Percentiles rank a stretch among this genome's conserved stretches.
phyloP scores from a whole-genome alignment of 192 early-diverging fungal species.

The Kickxella alabastrina region DNA sequence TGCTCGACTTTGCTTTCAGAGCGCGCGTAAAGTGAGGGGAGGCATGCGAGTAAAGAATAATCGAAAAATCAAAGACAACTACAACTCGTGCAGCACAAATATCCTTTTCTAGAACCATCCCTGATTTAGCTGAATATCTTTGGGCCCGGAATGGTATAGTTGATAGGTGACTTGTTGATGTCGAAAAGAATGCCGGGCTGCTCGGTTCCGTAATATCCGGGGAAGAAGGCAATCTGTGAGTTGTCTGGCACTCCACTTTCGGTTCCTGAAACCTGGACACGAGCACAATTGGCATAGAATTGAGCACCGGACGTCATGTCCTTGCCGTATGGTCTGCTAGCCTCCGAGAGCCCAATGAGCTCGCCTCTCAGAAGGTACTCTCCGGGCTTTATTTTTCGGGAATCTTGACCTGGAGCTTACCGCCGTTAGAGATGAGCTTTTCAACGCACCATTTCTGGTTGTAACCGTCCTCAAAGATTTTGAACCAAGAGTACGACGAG shows the following conservation, averaged over 20 bases:
- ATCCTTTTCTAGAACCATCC: no score
- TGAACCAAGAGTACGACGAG: not conserved
- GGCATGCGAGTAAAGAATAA: no score
- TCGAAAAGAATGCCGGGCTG: slow-evolving; percentile 2
- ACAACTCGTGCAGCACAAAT: no score
- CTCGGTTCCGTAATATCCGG: not conserved
- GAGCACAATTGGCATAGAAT: slow-evolving; percentile 4
- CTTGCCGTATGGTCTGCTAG: not conserved
- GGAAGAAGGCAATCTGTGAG: not conserved
- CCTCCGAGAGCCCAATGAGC: not conserved
- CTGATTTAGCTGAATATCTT: no score
- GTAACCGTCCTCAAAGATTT: not conserved
- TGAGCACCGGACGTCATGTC: slow-evolving; percentile 3
- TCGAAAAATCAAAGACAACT: no score
- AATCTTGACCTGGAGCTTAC: slow-evolving; percentile 1
- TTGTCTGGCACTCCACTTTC: not conserved
- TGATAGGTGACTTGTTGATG: not conserved
- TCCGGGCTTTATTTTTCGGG: not conserved
- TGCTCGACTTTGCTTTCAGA: no score
- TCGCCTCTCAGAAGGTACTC: slow-evolving; percentile 2
- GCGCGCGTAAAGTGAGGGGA: no score
- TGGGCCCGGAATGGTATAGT: slow-evolving; percentile 2
- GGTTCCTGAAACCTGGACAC: not conserved
- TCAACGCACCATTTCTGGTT: not conserved
- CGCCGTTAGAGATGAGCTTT: not conserved